phyloP scores from a whole-genome alignment of 768 basidiomycete species.

The Collybiopsis luxurians region DNA sequence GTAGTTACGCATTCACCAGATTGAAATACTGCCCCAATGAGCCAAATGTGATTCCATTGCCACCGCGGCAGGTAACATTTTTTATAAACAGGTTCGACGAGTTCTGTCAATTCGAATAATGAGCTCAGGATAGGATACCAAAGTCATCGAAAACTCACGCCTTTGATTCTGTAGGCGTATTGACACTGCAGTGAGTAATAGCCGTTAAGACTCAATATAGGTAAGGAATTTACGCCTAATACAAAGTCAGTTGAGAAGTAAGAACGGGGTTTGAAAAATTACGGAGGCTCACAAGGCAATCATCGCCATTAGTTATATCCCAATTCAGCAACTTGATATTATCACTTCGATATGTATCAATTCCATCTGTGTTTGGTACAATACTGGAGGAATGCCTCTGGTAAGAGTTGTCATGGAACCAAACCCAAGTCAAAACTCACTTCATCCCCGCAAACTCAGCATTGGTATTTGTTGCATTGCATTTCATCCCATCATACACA shows the following conservation, averaged over 20 bases:
- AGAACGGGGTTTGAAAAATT: too few species aligned
- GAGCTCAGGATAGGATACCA: not conserved
- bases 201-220: too few species aligned
- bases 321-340: slow-evolving; percentile 47
- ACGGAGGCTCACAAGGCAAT: too few species aligned
- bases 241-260: too few species aligned
- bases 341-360: slow-evolving; percentile 54
- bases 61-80: slow-evolving; percentile 54
- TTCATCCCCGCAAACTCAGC: slow-evolving; percentile 48
- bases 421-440: slow-evolving; percentile 28
- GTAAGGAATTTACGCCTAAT: too few species aligned
- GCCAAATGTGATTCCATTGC: slow-evolving; percentile 59
- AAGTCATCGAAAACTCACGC: slow-evolving; percentile 33
- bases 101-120: slow-evolving; percentile 35
- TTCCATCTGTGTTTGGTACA: slow-evolving; percentile 62
- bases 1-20: slow-evolving; percentile 29
- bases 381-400: too few species aligned
- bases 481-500: slow-evolving; percentile 53
- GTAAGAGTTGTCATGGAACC: too few species aligned
- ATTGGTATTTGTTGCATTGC: slow-evolving; percentile 57
- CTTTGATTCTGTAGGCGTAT: slow-evolving; percentile 41
- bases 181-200: too few species aligned
- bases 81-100: slow-evolving; percentile 47
- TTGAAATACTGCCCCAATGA: slow-evolving; percentile 57
- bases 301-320: slow-evolving; percentile 63